Base-by-base conservation (phyloP, 192 early-diverging fungal species). In the Rhizophagus prolifer region DNA sequence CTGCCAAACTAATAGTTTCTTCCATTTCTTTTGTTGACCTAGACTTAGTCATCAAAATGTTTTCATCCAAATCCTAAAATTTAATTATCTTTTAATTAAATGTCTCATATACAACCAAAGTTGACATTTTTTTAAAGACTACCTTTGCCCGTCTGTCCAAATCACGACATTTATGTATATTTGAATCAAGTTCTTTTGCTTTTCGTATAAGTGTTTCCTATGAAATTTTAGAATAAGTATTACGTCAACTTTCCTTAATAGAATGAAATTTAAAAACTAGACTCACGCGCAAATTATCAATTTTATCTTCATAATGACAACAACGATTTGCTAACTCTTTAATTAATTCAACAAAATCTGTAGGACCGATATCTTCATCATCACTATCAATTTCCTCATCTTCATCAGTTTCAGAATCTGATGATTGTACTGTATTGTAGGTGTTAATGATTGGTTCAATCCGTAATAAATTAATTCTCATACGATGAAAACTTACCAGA, bases 11-110 rank as follows among this genome's bases (percentile, higher is more conserved):
- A 61, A 74, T 44, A 41, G 72, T 63, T 74, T 59, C 36, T 59
- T 63, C 38, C 72, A 63, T 74, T 30, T 63, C 60, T 62, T 62
- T 63, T 25, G 38, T 63, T 62, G 72, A 74, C 6, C 72, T 41
- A 12, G 72, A 38, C 1, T 34, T n/a, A 12, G 54, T 62, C 21
- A 62, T 4, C 14, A 28, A 74, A 12, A 74, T 59, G n/a, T 9
- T 31, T 62, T 74, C 72, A 23, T 59, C 23, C 26, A 74, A n/a
- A 62, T 74, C 59, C 72, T 74, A 30, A 16, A 68, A 68, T 5
- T 59, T 50, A 50, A 36, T n/a, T 26, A 70, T 8, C 28, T 34
- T 69, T 23, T n/a, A 68, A 68, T 13, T 16, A 3, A 69, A 44
- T 5, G 5, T 38, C 0, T 6, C 7, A 36, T 6, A 36, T 36